Evolutionary conservation across 495 filamentous ascomycete species (phyloP).

Genomic region (Neurospora sp.): DNA sequence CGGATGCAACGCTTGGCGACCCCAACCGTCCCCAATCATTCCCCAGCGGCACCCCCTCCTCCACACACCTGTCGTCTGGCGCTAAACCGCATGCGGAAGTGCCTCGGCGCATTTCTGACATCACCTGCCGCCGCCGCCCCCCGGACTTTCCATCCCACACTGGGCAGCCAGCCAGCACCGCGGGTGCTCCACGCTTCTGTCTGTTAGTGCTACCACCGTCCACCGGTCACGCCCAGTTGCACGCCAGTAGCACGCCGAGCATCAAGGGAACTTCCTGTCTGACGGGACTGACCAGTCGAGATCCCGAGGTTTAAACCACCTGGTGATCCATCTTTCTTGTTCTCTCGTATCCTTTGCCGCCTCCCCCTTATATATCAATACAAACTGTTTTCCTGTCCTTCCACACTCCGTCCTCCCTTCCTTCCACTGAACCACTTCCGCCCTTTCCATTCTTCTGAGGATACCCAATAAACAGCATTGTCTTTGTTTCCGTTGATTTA

Average conservation of each 20-base stretch:
- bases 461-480: neutral
- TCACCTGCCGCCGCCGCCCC: slow-evolving; percentile 13
- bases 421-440: neutral
- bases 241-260: neutral
- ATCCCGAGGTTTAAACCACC: neutral
- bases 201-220: neutral
- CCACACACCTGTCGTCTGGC: neutral
- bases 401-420: neutral
- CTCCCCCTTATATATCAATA: neutral
- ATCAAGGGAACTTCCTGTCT: neutral
- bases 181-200: neutral
- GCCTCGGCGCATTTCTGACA: slow-evolving; percentile 29
- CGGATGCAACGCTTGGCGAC: neutral
- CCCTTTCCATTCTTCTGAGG: neutral
- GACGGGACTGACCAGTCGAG: neutral
- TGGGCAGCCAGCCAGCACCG: neutral
- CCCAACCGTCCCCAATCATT: neutral
- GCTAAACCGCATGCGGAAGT: slow-evolving; percentile 23
- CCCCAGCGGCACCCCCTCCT: neutral
- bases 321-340: neutral
- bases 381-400: neutral
- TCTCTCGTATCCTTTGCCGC: neutral
- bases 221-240: neutral
- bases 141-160: neutral
- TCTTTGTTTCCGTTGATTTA: neutral